phyloP scores from a whole-genome alignment of 768 basidiomycete species.

The Chiua virens region DNA sequence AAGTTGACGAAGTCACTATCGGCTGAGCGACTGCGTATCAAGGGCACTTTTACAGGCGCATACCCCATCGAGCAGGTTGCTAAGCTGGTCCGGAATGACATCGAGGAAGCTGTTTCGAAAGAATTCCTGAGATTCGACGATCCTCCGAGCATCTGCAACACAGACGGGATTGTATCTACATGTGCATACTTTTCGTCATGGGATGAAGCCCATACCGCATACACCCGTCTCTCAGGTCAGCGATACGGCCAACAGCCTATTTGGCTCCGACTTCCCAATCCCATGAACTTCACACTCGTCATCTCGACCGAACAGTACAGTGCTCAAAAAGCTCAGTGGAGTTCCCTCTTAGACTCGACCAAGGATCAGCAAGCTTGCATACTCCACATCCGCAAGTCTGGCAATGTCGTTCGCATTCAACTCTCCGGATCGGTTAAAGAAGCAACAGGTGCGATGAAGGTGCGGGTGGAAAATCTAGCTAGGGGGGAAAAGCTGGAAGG shows the following conservation, averaged over 20 bases:
- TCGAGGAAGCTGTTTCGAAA: slow-evolving; percentile 8
- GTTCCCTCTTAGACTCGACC: slow-evolving; percentile 33
- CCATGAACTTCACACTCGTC: slow-evolving; percentile 46
- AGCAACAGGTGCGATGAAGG: slow-evolving; percentile 51
- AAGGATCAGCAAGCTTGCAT: slow-evolving; percentile 36
- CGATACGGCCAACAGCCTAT: too few species aligned
- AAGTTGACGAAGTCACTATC: slow-evolving; percentile 27
- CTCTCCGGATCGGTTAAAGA: slow-evolving; percentile 48
- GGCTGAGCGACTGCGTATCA: slow-evolving; percentile 21
- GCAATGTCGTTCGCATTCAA: slow-evolving; percentile 35
- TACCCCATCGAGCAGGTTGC: slow-evolving; percentile 21
- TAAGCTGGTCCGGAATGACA: slow-evolving; percentile 15
- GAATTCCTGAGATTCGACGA: slow-evolving; percentile 19
- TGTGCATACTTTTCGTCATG: slow-evolving; percentile 46
- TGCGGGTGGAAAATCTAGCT: slow-evolving; percentile 51
- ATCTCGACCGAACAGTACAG: slow-evolving; percentile 46
- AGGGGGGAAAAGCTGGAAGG: slow-evolving; percentile 46
- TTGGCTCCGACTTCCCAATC: too few species aligned
- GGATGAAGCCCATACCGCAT: slow-evolving; percentile 42
- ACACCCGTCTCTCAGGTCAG: too few species aligned
- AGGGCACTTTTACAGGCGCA: neutral
- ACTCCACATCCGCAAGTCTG: slow-evolving; percentile 23
- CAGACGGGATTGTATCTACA: slow-evolving; percentile 30
- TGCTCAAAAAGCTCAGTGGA: slow-evolving; percentile 48
- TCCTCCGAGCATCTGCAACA: slow-evolving; percentile 2